Evolutionary conservation across 257 asterid genomes (phyloP).

Genomic region (Penstemon davidsonii): DNA sequence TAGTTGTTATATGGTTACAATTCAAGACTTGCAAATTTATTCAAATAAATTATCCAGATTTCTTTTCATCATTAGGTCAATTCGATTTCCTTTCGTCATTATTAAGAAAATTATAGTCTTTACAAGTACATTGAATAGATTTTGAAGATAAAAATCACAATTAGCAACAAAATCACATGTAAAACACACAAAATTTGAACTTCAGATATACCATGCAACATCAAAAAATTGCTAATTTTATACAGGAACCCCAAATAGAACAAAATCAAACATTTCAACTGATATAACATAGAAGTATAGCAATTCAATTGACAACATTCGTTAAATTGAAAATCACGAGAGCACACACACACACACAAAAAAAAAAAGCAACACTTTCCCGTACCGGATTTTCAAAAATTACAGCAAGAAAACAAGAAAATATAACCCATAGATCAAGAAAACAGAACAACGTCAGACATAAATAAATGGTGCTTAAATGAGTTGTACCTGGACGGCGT

Average conservation of each 20-base stretch:
- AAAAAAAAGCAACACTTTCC: too few relatives aligned
- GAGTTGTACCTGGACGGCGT: constrained; percentile 67
- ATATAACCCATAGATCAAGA: too few relatives aligned
- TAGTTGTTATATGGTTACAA: not conserved
- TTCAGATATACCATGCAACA: not conserved
- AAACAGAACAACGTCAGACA: not conserved
- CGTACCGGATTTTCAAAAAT: too few relatives aligned
- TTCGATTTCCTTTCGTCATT: not conserved
- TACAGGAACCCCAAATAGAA: not conserved
- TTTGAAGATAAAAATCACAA: not conserved
- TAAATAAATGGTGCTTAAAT: not conserved
- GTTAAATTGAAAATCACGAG: too few relatives aligned
- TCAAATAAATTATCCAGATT: not conserved
- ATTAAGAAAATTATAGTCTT: not conserved
- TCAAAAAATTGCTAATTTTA: not conserved
- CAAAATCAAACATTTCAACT: not conserved
- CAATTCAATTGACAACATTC: not conserved
- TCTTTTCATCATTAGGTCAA: not conserved
- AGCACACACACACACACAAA: too few relatives aligned
- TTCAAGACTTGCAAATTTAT: not conserved
- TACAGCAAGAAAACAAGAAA: too few relatives aligned
- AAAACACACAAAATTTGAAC: not conserved
- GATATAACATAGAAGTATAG: not conserved
- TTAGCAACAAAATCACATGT: not conserved
- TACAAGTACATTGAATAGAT: not conserved